phyloP scores from a whole-genome alignment of 768 basidiomycete genomes.

The Tulasnella sp. region DNA sequence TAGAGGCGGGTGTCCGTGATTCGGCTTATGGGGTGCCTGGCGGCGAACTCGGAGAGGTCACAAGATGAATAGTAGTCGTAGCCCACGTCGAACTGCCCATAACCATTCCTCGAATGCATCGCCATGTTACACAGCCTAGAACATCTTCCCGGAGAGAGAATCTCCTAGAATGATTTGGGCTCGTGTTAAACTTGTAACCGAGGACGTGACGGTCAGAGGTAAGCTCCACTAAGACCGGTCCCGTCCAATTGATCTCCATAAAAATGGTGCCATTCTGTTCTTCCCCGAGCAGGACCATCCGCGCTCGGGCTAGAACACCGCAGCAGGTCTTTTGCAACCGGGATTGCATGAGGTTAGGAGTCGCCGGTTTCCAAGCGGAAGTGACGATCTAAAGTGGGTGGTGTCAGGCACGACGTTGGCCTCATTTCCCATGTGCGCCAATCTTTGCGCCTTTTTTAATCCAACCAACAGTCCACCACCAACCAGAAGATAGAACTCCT shows the following conservation, averaged over 20 bases:
- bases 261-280: background rate
- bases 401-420: background rate
- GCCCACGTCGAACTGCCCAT: no score
- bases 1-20: background rate
- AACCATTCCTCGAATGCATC: no score
- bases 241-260: background rate
- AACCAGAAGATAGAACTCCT: background rate
- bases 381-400: background rate
- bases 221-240: background rate
- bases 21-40: background rate
- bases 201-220: background rate
- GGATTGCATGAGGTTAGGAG: background rate
- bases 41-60: background rate
- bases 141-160: no score
- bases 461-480: background rate
- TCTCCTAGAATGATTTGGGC: no score
- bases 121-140: no score
- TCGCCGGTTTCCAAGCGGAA: background rate
- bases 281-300: background rate
- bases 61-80: background rate
- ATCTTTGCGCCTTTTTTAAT: background rate
- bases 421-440: background rate
- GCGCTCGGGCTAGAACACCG: background rate
- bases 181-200: background rate
- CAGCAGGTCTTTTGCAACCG: background rate